Conservation (phyloP, 2,329 filamentous ascomycete species). For the Pseudogymnoascus pannorum region DNA sequence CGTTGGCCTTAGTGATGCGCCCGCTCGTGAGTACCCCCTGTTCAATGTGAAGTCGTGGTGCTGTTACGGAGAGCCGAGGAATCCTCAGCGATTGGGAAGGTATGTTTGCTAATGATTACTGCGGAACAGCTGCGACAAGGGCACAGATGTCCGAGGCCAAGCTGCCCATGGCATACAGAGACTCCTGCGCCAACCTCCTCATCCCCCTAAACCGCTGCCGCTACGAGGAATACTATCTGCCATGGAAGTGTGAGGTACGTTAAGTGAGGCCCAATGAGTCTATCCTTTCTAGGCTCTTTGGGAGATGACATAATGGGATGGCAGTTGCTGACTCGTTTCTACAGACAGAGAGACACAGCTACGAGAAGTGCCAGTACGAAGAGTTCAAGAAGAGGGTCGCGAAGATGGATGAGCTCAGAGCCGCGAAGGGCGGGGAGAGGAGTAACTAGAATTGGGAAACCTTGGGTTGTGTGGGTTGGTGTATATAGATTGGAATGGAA, state of each 20-base stretch:
- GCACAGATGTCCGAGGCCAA: conserved; percentile 91
- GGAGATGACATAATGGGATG: neutral
- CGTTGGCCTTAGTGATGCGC: conserved; percentile 35
- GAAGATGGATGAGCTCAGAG: conserved; percentile 96
- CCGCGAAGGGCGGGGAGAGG: conserved; percentile 72
- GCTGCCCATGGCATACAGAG: conserved; percentile 83
- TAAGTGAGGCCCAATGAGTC: neutral
- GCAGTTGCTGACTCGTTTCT: conserved; percentile 14
- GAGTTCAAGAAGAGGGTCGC: conserved; percentile 98
- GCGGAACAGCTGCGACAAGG: conserved; percentile 62
- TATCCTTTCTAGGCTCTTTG: neutral
- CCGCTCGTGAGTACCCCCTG: conserved; percentile 19
- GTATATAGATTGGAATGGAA: conserved; percentile 18
- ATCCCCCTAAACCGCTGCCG: conserved; percentile 96
- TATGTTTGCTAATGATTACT: conserved; percentile 12
- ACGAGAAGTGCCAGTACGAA: conserved; percentile 98
- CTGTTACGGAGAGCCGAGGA: conserved; percentile 29
- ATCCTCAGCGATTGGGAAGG: conserved; percentile 10
- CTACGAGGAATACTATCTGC: conserved; percentile 82
- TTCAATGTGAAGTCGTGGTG: conserved; percentile 5
- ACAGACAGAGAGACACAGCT: conserved; percentile 91
- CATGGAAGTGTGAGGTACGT: conserved; percentile 94
- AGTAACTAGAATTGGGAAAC: conserved; percentile 58
- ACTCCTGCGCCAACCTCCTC: conserved; percentile 89
- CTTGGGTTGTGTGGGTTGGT: conserved; percentile 11